Evolutionary conservation across 2,329 filamentous ascomycete species (phyloP).

Genomic region (Xylaria arbuscula): DNA sequence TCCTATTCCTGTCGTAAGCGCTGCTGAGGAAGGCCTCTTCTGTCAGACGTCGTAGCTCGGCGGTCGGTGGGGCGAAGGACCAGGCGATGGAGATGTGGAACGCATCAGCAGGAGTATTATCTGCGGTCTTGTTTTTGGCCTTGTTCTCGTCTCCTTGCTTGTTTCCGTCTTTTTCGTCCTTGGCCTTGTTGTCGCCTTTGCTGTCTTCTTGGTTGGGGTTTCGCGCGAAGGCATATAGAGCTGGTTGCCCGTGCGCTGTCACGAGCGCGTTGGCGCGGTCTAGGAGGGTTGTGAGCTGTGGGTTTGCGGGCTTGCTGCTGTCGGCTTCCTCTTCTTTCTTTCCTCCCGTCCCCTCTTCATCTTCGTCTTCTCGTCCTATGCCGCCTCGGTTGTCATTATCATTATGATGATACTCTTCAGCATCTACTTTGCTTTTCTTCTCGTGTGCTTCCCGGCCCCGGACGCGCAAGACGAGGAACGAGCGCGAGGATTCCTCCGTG

Average conservation of each 20-base stretch:
- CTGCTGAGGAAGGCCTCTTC: constrained; percentile 43
- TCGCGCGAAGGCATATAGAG: constrained; percentile 68
- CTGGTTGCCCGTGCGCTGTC: constrained; percentile 70
- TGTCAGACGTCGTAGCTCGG: constrained; percentile 56
- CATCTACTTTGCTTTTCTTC: neutral
- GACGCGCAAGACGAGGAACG: constrained; percentile 85
- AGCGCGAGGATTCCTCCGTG: constrained; percentile 72
- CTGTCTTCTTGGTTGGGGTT: constrained; percentile 27
- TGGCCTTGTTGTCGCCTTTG: neutral
- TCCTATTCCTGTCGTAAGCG: no score
- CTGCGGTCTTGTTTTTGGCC: no score
- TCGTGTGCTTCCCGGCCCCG: constrained; percentile 30
- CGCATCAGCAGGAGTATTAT: constrained; percentile 55
- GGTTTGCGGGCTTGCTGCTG: constrained; percentile 48
- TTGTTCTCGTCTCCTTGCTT: no score
- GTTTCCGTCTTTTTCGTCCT: constrained; percentile 25
- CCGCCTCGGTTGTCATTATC: no score
- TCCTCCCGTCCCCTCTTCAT: neutral
- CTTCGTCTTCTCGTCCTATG: constrained; percentile 12
- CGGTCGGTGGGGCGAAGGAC: constrained; percentile 70
- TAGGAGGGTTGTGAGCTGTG: constrained; percentile 72
- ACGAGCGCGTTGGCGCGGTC: constrained; percentile 73
- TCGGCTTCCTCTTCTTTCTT: neutral
- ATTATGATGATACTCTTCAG: neutral
- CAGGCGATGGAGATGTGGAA: constrained; percentile 95